Evolutionary conservation across 208 protist genomes (phyloP), one percentile per base, ranked within the genome.

Genomic region (Leishmania major): DNA sequence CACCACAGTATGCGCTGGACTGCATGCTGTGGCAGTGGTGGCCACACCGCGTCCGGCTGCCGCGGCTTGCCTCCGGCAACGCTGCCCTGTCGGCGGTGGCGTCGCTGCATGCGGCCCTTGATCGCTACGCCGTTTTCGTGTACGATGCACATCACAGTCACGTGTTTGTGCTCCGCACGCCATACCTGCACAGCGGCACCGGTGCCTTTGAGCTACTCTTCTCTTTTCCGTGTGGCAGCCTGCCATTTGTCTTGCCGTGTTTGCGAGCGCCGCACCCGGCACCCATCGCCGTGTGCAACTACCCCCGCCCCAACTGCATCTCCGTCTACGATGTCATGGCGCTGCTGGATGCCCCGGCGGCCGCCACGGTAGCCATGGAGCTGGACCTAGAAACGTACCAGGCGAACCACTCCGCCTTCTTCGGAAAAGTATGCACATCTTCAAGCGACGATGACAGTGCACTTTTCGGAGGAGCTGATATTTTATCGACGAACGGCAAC

Each of bases 241-340:
- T 87, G 31, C 92, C 92, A 0, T 79, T 94, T 35, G 89, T 94
- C 25, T 78, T 97, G 73, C 94, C 92, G 3, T 93, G 85, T 40
- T 71, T 97, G 72, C 84, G 88, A 6, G 67, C 79, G 2, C 73
- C 51, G 5, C 90, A 88, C 60, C 84, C 92, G 49, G 87, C 92
- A 49, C 92, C 94, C 0, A 80, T 97, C 25, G 87, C 92, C 37
- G 84, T 97, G 31, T 93, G 89, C 84, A 91, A 95, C 84, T 87
- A 88, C 47, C 92, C 94, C 22, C 75, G 66, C 17, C 77, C 85
- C 4, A 91, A 94, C 79, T 80, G 85, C 28, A 90, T 95, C 6
- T 88, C 85, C 5, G 78, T 97, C 45, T 95, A 93, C 67, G 84
- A 91, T 75, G 79, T 91, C 25, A 78, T 84, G 11, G 60, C 73